Conservation (phyloP, 805 yeast genomes). For the Saturnispora mendoncae region DNA sequence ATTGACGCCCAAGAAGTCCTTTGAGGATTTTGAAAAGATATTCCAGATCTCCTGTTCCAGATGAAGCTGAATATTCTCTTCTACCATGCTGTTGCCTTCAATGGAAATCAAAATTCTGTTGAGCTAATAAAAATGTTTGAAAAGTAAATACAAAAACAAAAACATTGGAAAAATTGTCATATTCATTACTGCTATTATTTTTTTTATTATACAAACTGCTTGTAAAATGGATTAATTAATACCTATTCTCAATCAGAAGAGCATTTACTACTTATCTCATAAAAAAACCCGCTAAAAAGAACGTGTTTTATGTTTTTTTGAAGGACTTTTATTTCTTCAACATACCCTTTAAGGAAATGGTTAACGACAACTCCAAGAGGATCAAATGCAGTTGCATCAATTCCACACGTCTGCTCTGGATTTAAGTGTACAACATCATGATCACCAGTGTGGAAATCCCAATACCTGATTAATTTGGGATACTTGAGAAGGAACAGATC, state of each 20-base stretch:
- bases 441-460: conserved; percentile 40
- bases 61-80: not conserved
- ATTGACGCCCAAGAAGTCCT: not conserved
- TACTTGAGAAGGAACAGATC: conserved; percentile 21
- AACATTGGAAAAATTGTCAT: no score
- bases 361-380: conserved; percentile 34
- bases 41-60: conserved; percentile 4
- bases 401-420: conserved; percentile 30
- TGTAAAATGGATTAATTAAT: no score
- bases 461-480: conserved; percentile 30
- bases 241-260: no score
- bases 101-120: not conserved
- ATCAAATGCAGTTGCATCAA: conserved; percentile 36
- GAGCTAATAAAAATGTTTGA: not conserved
- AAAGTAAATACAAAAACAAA: not conserved
- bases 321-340: conserved; percentile 14
- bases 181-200: no score
- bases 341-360: conserved; percentile 40
- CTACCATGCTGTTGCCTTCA: not conserved
- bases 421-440: conserved; percentile 31
- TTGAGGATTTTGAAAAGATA: not conserved
- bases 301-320: conserved; percentile 2
- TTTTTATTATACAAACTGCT: no score
- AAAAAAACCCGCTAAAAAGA: conserved; percentile 6
- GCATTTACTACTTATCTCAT: no score